These are phyloP conservation scores for Blastomyces percursus DNA, from an alignment of 2,329 filamentous ascomycete genomes.

Conservation along the genomic window DNA sequence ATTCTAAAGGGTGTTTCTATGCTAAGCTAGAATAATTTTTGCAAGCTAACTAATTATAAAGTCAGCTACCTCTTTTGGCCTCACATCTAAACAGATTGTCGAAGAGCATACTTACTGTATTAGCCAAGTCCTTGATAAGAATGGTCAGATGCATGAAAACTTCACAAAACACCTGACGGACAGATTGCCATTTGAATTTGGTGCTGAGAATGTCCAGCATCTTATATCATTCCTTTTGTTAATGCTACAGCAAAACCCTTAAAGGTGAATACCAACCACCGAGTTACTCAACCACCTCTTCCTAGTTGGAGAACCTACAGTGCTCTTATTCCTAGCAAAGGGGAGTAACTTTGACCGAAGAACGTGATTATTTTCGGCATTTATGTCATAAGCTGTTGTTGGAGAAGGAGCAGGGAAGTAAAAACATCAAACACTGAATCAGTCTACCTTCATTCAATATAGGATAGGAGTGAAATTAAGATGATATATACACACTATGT, in stretches of 20 bases:
- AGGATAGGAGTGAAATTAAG: too few species aligned
- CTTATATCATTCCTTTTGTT: slow-evolving; percentile 12
- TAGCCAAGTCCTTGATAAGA: slow-evolving; percentile 5
- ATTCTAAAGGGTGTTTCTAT: too few species aligned
- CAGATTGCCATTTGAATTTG: slow-evolving; percentile 13
- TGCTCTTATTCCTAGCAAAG: too few species aligned
- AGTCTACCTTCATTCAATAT: too few species aligned
- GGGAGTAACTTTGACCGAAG: too few species aligned
- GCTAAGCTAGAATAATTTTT: too few species aligned
- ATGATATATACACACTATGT: too few species aligned
- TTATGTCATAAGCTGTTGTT: too few species aligned
- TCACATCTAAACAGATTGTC: slow-evolving; percentile 11
- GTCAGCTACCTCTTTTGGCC: slow-evolving; percentile 15
- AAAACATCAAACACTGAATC: too few species aligned
- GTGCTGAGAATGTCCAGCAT: slow-evolving; percentile 10
- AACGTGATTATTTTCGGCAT: too few species aligned
- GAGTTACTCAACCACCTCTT: slow-evolving; percentile 12
- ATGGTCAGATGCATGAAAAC: slow-evolving; percentile 4
- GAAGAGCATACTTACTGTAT: slow-evolving; percentile 10
- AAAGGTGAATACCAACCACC: slow-evolving; percentile 5
- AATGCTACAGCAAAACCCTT: slow-evolving; percentile 13
- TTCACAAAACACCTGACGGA: slow-evolving; percentile 13
- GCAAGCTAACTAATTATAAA: too few species aligned
- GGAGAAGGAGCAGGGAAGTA: too few species aligned
- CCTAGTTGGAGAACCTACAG: slow-evolving; percentile 2